Conservation (phyloP, 2,329 filamentous ascomycete species). For the Epichloe hybrida region DNA sequence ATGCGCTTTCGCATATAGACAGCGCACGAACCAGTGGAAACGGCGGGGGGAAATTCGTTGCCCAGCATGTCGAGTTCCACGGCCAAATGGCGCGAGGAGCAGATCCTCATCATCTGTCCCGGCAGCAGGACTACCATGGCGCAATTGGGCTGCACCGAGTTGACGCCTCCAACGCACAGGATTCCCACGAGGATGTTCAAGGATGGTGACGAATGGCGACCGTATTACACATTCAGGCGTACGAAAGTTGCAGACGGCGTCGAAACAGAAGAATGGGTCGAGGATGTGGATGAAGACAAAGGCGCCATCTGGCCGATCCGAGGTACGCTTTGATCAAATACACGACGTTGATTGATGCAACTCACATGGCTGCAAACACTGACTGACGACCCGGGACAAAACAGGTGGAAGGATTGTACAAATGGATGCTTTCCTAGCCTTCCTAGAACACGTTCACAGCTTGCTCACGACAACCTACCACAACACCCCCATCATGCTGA, state of each 20-base stretch:
- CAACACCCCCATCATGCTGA: slow-evolving; percentile 86
- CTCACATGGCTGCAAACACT: not conserved
- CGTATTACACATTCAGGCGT: slow-evolving; percentile 62
- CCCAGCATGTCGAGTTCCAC: slow-evolving; percentile 39
- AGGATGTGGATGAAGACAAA: slow-evolving; percentile 77
- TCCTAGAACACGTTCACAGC: slow-evolving; percentile 84
- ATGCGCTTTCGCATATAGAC: not conserved
- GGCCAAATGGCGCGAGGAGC: slow-evolving; percentile 50
- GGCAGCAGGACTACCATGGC: slow-evolving; percentile 85
- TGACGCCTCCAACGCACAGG: slow-evolving; percentile 78
- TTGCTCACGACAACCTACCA: slow-evolving; percentile 84
- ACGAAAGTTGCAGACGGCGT: slow-evolving; percentile 36
- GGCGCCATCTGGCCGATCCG: slow-evolving; percentile 80
- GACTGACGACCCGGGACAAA: not conserved
- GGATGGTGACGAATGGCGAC: slow-evolving; percentile 63
- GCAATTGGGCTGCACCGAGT: slow-evolving; percentile 78
- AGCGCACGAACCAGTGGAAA: not conserved
- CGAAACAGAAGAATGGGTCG: slow-evolving; percentile 61
- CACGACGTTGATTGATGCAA: not conserved
- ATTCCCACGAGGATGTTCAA: slow-evolving; percentile 92
- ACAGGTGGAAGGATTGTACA: slow-evolving; percentile 68
- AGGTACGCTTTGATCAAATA: slow-evolving; percentile 24
- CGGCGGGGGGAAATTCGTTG: slow-evolving; percentile 3
- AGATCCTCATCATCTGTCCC: slow-evolving; percentile 59
- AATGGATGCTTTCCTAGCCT: slow-evolving; percentile 86